These are phyloP conservation scores for Leishmania amazonensis DNA, from an alignment of 208 protist genomes.

Conservation along the genomic window DNA sequence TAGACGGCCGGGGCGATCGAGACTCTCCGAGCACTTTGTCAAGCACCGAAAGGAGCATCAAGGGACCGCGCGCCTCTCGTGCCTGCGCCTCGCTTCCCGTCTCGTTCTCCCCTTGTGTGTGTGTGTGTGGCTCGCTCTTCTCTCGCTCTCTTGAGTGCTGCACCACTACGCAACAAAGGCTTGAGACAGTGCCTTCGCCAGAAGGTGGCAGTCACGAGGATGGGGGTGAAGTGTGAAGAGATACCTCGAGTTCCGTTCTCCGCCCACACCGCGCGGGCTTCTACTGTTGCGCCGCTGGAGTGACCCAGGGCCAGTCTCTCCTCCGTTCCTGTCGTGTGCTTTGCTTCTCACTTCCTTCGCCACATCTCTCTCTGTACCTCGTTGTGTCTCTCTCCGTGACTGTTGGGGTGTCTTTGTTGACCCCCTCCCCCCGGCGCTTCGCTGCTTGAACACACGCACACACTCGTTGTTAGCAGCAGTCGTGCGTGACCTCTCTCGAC, in stretches of 20 bases:
- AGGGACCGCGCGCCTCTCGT: not conserved
- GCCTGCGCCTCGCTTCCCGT: not conserved
- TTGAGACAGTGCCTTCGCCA: not conserved
- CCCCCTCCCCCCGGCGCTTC: not conserved
- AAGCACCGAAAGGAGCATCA: not conserved
- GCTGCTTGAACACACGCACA: too few relatives aligned
- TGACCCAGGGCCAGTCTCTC: not conserved
- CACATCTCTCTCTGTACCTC: not conserved
- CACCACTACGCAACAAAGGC: not conserved
- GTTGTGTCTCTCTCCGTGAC: not conserved
- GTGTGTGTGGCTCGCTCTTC: not conserved
- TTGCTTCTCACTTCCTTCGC: not conserved
- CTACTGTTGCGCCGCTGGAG: not conserved
- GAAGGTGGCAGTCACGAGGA: not conserved
- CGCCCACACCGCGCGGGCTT: not conserved
- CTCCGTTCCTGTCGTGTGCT: not conserved
- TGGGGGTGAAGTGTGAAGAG: not conserved
- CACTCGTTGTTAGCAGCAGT: not conserved
- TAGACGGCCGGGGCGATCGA: too few relatives aligned
- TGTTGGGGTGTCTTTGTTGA: not conserved
- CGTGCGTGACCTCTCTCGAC: not conserved
- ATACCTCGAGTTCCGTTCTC: not conserved
- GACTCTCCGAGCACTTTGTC: not conserved
- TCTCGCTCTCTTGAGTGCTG: not conserved
- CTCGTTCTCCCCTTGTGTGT: not conserved